phyloP scores from a whole-genome alignment of 345 rosid genomes.

The Aegle marmelos region DNA sequence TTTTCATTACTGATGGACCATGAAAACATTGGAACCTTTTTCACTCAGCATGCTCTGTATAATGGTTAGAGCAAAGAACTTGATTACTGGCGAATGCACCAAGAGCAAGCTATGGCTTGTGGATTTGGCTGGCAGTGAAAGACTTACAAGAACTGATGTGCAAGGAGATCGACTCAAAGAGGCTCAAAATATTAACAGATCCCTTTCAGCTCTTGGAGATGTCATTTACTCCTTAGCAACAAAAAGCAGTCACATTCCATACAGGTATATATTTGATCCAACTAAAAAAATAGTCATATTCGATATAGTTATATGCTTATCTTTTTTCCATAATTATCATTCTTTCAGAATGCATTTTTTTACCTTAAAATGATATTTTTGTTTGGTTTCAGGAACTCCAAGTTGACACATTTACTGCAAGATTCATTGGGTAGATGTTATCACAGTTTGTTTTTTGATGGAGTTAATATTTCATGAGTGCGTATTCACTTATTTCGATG shows the following conservation, averaged over 20 bases:
- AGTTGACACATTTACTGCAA: conserved; percentile 92
- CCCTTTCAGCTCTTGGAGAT: conserved; percentile 96
- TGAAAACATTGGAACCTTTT: neutral
- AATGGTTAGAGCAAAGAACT: conserved; percentile 80
- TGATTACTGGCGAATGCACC: conserved; percentile 82
- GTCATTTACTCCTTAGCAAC: conserved; percentile 86
- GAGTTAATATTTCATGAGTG: conserved; percentile 4
- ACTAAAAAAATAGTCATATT: conserved; percentile 85
- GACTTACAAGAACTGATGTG: conserved; percentile 85
- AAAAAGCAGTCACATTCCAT: conserved; percentile 87
- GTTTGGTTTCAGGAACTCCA: conserved; percentile 74
- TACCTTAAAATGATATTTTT: conserved; percentile 17
- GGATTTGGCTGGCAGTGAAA: conserved; percentile 97
- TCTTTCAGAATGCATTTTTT: neutral
- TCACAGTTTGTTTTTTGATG: conserved; percentile 1
- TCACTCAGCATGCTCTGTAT: conserved; percentile 84
- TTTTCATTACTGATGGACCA: neutral
- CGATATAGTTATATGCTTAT: conserved; percentile 62
- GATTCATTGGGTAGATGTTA: conserved; percentile 76
- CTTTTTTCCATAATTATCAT: neutral
- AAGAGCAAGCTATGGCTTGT: conserved; percentile 99
- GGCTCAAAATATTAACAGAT: conserved; percentile 90
- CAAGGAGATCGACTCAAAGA: conserved; percentile 95
- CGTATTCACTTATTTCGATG: neutral
- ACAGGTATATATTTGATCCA: conserved; percentile 52